Conservation (phyloP, 2,329 filamentous ascomycete species). For the Pseudogymnoascus sp. region DNA sequence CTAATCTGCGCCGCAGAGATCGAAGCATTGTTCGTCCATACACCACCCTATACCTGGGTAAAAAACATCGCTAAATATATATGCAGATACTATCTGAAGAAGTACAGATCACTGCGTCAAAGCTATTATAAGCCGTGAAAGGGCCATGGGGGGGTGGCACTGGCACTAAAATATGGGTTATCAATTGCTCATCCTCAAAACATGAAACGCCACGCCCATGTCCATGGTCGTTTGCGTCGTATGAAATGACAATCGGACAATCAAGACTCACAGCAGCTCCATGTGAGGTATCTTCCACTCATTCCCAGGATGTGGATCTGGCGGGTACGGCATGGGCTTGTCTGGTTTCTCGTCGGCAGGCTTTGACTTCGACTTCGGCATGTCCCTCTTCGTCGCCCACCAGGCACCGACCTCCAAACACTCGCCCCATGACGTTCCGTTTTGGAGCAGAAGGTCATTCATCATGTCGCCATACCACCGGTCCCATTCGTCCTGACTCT, state of each 20-base stretch:
- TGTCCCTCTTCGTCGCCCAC: conserved; percentile 65
- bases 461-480: conserved; percentile 84
- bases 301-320: conserved; percentile 9
- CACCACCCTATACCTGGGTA: conserved; percentile 5
- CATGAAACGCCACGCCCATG: conserved; percentile 1
- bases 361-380: not conserved
- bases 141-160: not conserved
- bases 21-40: conserved; percentile 62
- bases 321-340: conserved; percentile 7
- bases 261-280: conserved; percentile 5
- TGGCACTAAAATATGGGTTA: conserved; percentile 6
- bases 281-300: conserved; percentile 9
- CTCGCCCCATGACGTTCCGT: conserved; percentile 74
- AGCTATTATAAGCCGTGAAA: not conserved
- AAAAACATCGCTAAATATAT: conserved; percentile 13
- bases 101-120: conserved; percentile 70
- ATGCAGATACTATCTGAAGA: conserved; percentile 80
- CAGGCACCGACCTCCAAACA: conserved; percentile 83
- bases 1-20: conserved; percentile 57
- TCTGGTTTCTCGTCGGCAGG: not conserved
- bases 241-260: not conserved
- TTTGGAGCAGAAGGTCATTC: conserved; percentile 71
- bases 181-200: not conserved
- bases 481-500: conserved; percentile 89
- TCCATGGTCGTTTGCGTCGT: conserved; percentile 3